Conservation (phyloP, 768 basidiomycete species). For the Hygrocybe punicea region DNA sequence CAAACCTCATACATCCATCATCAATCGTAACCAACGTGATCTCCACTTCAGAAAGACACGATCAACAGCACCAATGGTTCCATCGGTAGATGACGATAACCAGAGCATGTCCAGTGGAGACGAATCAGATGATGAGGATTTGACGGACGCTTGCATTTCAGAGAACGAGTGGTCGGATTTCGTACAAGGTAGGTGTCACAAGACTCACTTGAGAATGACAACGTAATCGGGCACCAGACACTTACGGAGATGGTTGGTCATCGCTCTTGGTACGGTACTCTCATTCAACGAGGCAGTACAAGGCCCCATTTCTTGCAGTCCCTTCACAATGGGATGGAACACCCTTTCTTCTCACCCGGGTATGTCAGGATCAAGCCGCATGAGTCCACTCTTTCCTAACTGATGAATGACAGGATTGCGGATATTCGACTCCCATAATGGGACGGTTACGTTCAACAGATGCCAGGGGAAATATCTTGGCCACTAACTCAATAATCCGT, state of each 20-base stretch:
- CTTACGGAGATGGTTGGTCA: background rate
- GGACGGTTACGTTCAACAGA: too few species aligned
- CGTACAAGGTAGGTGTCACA: conserved; percentile 31
- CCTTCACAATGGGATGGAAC: conserved; percentile 46
- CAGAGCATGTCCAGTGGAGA: conserved; percentile 61
- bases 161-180: conserved; percentile 49
- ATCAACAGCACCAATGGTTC: conserved; percentile 40
- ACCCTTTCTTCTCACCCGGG: conserved; percentile 46
- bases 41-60: conserved; percentile 46
- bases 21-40: background rate
- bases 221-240: background rate
- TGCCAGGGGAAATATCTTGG: too few species aligned
- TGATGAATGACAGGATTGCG: background rate
- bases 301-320: conserved; percentile 28
- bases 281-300: conserved; percentile 48
- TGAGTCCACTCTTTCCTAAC: background rate
- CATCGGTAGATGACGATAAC: conserved; percentile 40
- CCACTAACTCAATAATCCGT: background rate
- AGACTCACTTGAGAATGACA: background rate
- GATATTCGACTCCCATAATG: too few species aligned
- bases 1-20: background rate
- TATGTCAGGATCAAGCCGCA: conserved; percentile 22
- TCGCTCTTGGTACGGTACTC: conserved; percentile 46
- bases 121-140: conserved; percentile 74
- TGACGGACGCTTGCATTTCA: conserved; percentile 54